phyloP scores from a whole-genome alignment of 2,329 filamentous ascomycete species.

The Pseudogymnoascus sp. region DNA sequence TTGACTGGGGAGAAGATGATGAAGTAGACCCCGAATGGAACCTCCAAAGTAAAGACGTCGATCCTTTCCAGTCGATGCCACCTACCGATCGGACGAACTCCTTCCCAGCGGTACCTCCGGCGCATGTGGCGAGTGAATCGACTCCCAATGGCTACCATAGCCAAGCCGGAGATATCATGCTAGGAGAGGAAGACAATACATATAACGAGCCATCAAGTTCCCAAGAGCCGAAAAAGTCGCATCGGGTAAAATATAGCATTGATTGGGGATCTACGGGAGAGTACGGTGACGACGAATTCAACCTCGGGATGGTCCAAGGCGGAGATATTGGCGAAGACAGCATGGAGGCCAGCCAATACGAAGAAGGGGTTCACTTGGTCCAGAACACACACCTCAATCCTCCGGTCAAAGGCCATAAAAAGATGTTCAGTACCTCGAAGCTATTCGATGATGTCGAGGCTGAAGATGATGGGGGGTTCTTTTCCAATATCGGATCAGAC shows the following conservation, averaged over 20 bases:
- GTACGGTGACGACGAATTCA: background rate
- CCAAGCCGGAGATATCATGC: conserved; percentile 46
- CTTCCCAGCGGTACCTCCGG: conserved; percentile 48
- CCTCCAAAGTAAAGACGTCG: conserved; percentile 42
- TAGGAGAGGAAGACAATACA: background rate
- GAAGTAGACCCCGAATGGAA: conserved; percentile 47
- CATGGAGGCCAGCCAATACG: conserved; percentile 43
- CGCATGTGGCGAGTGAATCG: conserved; percentile 26
- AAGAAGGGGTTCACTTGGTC: conserved; percentile 62
- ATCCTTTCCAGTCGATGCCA: conserved; percentile 54
- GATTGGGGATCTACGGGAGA: conserved; percentile 8
- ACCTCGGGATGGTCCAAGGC: conserved; percentile 12
- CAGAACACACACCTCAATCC: conserved; percentile 24
- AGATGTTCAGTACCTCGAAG: conserved; percentile 23
- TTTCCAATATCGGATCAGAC: conserved; percentile 31
- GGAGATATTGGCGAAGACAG: conserved; percentile 30
- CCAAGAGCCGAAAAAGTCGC: background rate
- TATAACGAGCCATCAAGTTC: background rate
- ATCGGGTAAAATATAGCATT: background rate
- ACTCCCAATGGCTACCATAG: conserved; percentile 37
- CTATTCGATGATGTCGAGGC: conserved; percentile 33
- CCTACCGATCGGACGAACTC: conserved; percentile 53
- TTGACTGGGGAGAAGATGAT: conserved; percentile 51
- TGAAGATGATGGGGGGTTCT: conserved; percentile 50
- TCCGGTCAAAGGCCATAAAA: conserved; percentile 6